A percentile compares a stretch with the other conserved stretches of the same genome.
Evolutionary conservation across 164 flowering plant genomes (phyloP).

Genomic region (Macadamia integrifolia): DNA sequence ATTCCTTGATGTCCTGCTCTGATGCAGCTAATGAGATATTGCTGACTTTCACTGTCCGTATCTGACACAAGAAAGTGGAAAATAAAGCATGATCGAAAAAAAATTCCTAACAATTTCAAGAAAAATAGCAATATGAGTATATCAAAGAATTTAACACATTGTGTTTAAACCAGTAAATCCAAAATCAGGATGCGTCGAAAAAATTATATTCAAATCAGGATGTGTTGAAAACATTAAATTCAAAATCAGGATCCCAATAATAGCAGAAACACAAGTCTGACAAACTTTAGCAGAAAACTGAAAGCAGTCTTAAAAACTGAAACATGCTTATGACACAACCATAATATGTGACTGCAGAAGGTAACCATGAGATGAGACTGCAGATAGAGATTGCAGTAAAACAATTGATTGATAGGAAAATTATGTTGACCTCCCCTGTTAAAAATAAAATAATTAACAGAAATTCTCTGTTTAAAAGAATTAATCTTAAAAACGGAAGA

Average conservation of each 20-base stretch:
- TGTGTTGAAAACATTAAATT: neutral
- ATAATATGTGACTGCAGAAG: no score
- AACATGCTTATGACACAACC: neutral
- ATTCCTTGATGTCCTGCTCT: conserved; percentile 53
- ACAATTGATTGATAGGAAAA: neutral
- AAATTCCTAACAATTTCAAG: no score
- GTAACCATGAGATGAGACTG: neutral
- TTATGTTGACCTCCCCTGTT: no score
- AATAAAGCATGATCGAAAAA: neutral
- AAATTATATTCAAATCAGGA: no score
- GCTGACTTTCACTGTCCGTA: conserved; percentile 60
- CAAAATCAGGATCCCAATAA: neutral
- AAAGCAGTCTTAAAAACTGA: neutral
- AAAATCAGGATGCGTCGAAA: no score
- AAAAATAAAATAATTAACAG: no score
- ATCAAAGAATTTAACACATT: no score
- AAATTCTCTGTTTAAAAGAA: no score
- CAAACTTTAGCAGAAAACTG: neutral
- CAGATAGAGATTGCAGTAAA: neutral
- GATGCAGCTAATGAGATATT: conserved; percentile 50
- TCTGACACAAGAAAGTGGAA: conserved; percentile 27
- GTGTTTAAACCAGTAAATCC: no score
- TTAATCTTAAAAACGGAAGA: no score
- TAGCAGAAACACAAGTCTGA: neutral
- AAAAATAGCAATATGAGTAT: neutral